These are phyloP conservation scores for Trametes cubensis DNA, from an alignment of 768 basidiomycete species.

Conservation along the genomic window DNA sequence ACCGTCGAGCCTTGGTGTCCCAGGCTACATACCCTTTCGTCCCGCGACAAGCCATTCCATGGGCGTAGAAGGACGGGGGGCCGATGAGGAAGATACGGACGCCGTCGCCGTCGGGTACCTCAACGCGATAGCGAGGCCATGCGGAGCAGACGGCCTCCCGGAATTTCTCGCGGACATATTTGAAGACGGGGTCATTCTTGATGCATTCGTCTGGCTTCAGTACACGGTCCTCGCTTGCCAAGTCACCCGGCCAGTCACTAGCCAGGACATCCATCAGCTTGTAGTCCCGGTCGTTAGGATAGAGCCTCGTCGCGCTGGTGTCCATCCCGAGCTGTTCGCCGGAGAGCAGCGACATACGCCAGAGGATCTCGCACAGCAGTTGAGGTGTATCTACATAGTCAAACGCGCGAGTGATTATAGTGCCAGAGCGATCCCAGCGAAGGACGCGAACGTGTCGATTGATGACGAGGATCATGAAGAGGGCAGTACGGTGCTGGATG, in stretches of 20 bases:
- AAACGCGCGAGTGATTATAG: slow-evolving; percentile 3
- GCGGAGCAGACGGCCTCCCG: not conserved
- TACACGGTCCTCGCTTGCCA: not conserved
- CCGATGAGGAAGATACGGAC: slow-evolving; percentile 3
- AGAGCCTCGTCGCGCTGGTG: not conserved
- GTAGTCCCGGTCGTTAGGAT: not conserved
- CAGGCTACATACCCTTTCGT: slow-evolving; percentile 19
- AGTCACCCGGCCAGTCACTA: not conserved
- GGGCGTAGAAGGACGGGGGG: not conserved
- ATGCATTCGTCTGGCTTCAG: not conserved
- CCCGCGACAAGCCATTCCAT: slow-evolving; percentile 3
- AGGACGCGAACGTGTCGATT: slow-evolving; percentile 1
- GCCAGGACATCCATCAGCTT: not conserved
- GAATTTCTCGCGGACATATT: slow-evolving; percentile 2
- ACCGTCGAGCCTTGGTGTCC: not conserved
- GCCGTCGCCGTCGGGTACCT: not conserved
- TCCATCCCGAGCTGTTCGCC: not conserved
- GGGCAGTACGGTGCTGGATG: slow-evolving; percentile 5
- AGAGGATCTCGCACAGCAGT: slow-evolving; percentile 5
- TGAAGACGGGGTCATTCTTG: not conserved
- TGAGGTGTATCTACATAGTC: not conserved
- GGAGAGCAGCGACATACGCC: not conserved
- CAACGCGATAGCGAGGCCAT: slow-evolving; percentile 9
- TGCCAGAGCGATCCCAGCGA: slow-evolving; percentile 9
- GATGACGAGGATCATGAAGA: slow-evolving; percentile 10